Evolutionary conservation across 257 asterid genomes (phyloP), one percentile per base, ranked within the genome.

Genomic region (Thymus mandschuricus): DNA sequence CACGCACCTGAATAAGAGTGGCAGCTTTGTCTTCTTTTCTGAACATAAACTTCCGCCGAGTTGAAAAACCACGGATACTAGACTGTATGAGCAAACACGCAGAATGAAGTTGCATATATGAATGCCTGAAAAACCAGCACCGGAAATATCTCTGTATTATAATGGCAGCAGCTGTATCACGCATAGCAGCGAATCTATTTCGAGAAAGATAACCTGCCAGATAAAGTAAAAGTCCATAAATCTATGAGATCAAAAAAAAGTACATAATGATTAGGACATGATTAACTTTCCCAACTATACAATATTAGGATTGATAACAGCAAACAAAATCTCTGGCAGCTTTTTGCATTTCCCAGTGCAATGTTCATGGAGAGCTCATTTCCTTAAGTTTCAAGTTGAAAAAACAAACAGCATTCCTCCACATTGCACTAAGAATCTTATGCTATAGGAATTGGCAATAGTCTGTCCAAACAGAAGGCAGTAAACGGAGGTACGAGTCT

Each of bases 171-270:
- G 86, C 82, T 61, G 81, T 82, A 68, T 89, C 86, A 66, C 88
- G 87, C 76, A 86, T 68, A 68, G 79, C 68, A 67, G 81, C 66
- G 66, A 81, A 95, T 34, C 66, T 67, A 71, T 71, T 74, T 64
- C 94, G 91, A 73, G 88, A 86, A 77, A 89, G 83, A 86, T 80
- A 74, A 41, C 98, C 99, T 95, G 89, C 75, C 78, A 85, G 70
- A 12, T 30, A 6, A 15, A 59, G 71, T 50, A 72, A 60, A 66
- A 38, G 57, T 48, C 44, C 33, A 64, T 67, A 66, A 52, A 70
- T 30, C 66, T 28, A 66, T 66, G 6, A 40, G 21, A 45, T 46
- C 66, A 63, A 77, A 34, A n/a, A 45, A n/a, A 68, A 41, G 48
- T 48, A 43, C 54, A 49, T 21, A 45, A 64, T 45, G 35, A 69